Base-by-base conservation (phyloP, 345 rosid species). In the Corchorus capsularis region DNA sequence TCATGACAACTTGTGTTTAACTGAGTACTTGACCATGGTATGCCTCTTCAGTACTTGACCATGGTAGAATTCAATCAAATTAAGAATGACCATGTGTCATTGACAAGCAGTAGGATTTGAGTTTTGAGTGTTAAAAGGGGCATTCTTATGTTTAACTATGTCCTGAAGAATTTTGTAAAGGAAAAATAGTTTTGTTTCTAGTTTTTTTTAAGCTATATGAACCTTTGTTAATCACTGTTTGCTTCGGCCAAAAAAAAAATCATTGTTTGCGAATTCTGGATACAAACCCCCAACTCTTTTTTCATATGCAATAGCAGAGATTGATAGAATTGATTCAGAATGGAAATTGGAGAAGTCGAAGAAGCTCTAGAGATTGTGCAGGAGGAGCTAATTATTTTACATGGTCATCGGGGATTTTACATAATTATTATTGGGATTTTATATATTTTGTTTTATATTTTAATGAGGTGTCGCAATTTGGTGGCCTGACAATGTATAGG, bases 301-400 rank as follows among this genome's bases (percentile, higher is more conserved):
- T 96, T 85, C 99, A 96, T 82, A 98, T 96, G 67, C 99, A 96
- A 82, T 98, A 96, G 77, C 99, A 96, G 78, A 91, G 93, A 80
- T 82, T 96, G 85, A 96, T 96, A 78, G 99, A 96, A 82, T 81
- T 96, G 6, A 96, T 96, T 83, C 90, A 98, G 22, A 89, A 92
- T 78, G 97, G 99, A 54, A 96, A 27, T 27, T 27, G 27, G 27
- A 27, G 27, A 81, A 78, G 83, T 95, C 66, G 95, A 91, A 57
- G 99, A 94, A 84, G 98, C 99, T 68, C 81, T 94, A 79, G 97
- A 94, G 85, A 94, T 96, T 87, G 98, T 98, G n/a, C n/a, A n/a
- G n/a, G n/a, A n/a, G n/a, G n/a, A n/a, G n/a, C n/a, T n/a, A n/a
- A n/a, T 27, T 27, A 27, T 27, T 27, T 27, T 27, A 27, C 27